These are phyloP conservation scores for Ceratobasidium sp. DNA, from an alignment of 1,284 basidiomycete genomes.

Conservation along the genomic window DNA sequence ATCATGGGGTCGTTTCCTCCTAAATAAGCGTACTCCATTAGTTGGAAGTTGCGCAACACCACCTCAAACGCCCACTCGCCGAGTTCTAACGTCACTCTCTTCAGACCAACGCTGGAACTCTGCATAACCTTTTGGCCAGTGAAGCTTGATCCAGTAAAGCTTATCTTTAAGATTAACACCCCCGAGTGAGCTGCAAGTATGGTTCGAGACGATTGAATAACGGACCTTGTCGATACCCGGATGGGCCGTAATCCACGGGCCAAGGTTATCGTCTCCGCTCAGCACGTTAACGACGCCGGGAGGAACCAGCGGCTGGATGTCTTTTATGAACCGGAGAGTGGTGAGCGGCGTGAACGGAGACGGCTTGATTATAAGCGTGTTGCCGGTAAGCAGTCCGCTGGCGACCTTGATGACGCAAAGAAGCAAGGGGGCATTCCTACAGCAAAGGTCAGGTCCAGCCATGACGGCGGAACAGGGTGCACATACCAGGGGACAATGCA, in stretches of 20 bases:
- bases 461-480: neutral
- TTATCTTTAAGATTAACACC: conserved; percentile 54
- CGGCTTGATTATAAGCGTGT: conserved; percentile 92
- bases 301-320: conserved; percentile 73
- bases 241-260: conserved; percentile 84
- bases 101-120: conserved; percentile 64
- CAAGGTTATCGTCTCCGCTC: conserved; percentile 87
- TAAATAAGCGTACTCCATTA: conserved; percentile 50
- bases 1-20: conserved; percentile 64
- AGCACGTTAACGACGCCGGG: conserved; percentile 93
- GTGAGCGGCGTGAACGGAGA: conserved; percentile 93
- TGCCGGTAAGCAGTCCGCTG: conserved; percentile 88
- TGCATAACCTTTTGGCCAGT: conserved; percentile 65
- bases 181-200: neutral
- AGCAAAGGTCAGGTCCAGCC: neutral
- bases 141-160: conserved; percentile 60
- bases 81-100: conserved; percentile 86
- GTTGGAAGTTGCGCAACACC: conserved; percentile 50
- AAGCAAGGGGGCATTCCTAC: conserved; percentile 33
- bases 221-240: conserved; percentile 79
- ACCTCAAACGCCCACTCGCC: conserved; percentile 4
- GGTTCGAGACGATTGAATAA: neutral
- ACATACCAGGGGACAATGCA: conserved; percentile 36
- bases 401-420: conserved; percentile 79
- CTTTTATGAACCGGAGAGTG: conserved; percentile 68